Evolutionary conservation across 2,329 filamentous ascomycete genomes (phyloP).

Genomic region (Diaporthe vexans): DNA sequence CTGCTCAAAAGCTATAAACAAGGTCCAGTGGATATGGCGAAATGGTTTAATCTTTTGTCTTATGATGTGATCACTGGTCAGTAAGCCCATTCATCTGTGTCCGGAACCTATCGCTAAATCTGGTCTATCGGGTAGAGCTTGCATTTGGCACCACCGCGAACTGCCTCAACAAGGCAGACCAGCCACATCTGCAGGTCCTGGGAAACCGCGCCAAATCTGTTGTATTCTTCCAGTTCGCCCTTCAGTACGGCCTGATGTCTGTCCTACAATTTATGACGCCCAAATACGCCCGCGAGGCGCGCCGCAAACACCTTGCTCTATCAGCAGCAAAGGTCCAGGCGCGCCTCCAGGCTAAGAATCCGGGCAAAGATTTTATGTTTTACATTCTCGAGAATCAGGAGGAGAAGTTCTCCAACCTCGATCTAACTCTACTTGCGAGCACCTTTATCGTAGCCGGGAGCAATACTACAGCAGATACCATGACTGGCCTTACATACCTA

Average conservation of each 20-base stretch:
- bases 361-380: conserved; percentile 41
- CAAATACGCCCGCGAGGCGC: conserved; percentile 26
- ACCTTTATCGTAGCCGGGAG: conserved; percentile 59
- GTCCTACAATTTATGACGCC: conserved; percentile 16
- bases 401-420: conserved; percentile 41
- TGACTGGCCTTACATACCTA: conserved; percentile 50
- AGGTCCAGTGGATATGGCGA: conserved; percentile 42
- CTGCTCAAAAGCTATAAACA: conserved; percentile 34
- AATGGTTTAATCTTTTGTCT: conserved; percentile 45
- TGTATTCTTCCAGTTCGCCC: conserved; percentile 16
- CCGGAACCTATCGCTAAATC: not conserved
- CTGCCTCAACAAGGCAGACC: conserved; percentile 28
- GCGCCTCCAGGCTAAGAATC: conserved; percentile 37
- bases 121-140: conserved; percentile 6
- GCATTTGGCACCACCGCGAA: conserved; percentile 26
- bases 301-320: conserved; percentile 12
- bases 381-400: conserved; percentile 43
- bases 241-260: conserved; percentile 17
- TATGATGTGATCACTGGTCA: conserved; percentile 44
- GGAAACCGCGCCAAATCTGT: conserved; percentile 24
- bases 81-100: not conserved
- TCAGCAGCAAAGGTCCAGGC: conserved; percentile 27
- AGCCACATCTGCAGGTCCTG: conserved; percentile 27
- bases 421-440: conserved; percentile 43
- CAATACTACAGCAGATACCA: conserved; percentile 62